Conservation (phyloP, 2,329 filamentous ascomycete genomes). For the Helotiales sp. region DNA sequence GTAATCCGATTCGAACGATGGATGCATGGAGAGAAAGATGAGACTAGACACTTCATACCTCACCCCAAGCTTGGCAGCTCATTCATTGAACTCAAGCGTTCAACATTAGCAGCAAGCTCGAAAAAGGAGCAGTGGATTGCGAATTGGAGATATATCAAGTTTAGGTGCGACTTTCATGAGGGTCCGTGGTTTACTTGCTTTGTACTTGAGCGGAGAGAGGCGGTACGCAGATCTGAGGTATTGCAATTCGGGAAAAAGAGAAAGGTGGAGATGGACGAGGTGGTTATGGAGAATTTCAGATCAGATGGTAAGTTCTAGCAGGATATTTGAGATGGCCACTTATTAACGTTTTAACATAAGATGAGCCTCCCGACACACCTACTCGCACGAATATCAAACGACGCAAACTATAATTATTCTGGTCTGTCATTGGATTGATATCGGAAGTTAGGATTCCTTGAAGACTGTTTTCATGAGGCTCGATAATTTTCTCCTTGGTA, state of each 20-base stretch:
- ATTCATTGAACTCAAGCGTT: not conserved
- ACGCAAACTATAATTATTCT: not conserved
- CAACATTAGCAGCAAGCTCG: not conserved
- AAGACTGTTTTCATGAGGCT: not conserved
- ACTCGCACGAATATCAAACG: not conserved
- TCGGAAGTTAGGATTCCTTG: not conserved
- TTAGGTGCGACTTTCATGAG: constrained; percentile 15
- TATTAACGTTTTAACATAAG: not conserved
- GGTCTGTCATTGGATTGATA: not conserved
- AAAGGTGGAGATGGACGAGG: not conserved
- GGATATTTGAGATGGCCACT: not conserved
- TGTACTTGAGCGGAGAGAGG: not conserved
- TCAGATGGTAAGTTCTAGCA: not conserved
- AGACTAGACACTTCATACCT: not conserved
- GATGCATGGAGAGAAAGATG: not conserved
- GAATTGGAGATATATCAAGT: constrained; percentile 13
- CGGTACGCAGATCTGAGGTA: not conserved
- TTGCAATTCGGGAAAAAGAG: not conserved
- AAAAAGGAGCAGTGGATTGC: not conserved
- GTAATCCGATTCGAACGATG: constrained; percentile 11
- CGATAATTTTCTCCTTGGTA: not conserved
- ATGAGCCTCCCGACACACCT: not conserved
- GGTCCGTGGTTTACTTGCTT: constrained; percentile 7
- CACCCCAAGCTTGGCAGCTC: not conserved
- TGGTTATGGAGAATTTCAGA: not conserved